Evolutionary conservation across 106 monocot species (phyloP).

Genomic region (Dendrobium catenatum): DNA sequence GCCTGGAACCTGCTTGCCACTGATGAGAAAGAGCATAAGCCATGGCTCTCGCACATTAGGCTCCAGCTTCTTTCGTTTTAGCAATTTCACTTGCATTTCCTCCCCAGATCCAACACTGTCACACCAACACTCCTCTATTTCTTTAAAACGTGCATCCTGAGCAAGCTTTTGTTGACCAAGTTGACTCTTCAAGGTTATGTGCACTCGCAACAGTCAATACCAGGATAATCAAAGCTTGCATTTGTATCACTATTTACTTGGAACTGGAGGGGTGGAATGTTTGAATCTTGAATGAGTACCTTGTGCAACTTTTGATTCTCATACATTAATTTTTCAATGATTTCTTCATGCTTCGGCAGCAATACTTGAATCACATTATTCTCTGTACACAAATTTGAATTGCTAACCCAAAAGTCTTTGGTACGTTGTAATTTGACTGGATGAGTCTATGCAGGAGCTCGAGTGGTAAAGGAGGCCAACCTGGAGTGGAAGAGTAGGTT

Average conservation of each 20-base stretch:
- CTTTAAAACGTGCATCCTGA: slow-evolving; percentile 42
- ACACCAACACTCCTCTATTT: slow-evolving; percentile 97
- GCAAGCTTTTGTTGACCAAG: slow-evolving; percentile 41
- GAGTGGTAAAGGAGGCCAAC: slow-evolving; percentile 16
- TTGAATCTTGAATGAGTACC: slow-evolving; percentile 49
- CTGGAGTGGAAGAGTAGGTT: slow-evolving; percentile 9
- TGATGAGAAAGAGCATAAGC: slow-evolving; percentile 91
- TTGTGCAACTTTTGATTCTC: slow-evolving; percentile 51
- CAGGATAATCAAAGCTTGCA: slow-evolving; percentile 88
- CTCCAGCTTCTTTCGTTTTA: slow-evolving; percentile 90
- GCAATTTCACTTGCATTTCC: slow-evolving; percentile 74
- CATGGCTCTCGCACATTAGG: slow-evolving; percentile 87
- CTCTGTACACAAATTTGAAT: too few relatives aligned
- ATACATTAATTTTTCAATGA: slow-evolving; percentile 48
- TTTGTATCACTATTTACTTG: slow-evolving; percentile 15
- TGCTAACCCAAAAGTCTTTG: neutral
- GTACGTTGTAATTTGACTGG: slow-evolving; percentile 8
- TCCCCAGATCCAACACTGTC: slow-evolving; percentile 81
- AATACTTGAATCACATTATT: too few relatives aligned
- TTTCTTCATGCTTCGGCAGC: slow-evolving; percentile 49
- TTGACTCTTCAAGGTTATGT: slow-evolving; percentile 66
- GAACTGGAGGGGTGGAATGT: slow-evolving; percentile 36
- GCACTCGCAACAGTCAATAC: slow-evolving; percentile 75
- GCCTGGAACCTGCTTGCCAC: slow-evolving; percentile 88
- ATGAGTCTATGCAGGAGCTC: slow-evolving; percentile 11